Evolutionary conservation across 2,329 filamentous ascomycete species (phyloP), one percentile per base, ranked within the genome.

Genomic region (Grosmannia clavigera): DNA sequence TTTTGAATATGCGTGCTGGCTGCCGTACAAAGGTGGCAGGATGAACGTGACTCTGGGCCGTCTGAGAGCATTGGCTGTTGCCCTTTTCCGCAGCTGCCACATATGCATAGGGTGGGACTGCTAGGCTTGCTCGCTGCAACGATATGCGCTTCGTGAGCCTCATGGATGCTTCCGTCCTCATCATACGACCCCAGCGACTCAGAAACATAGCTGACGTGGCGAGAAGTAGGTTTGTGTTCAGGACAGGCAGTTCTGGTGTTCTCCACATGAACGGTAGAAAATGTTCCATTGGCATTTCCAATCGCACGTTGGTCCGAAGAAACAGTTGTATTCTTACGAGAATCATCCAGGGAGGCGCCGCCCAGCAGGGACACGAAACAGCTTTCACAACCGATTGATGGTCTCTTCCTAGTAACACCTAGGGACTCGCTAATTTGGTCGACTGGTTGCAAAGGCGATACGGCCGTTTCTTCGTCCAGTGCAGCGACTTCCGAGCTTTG

Each of bases 161-260:
- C 62, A 25, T 68, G 64, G 3, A 70, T 64, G 52, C 63, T 67
- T 40, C 64, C 58, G 11, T 66, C 66, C 10, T 66, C 64, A 10
- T 64, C 64, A 25, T 62, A 48, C 31, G 58, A 65, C 4, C 55
- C 59, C 6, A 64, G 38, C 1, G 64, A 65, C 1, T 58, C 60
- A 0, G 63, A 60, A 2, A 50, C 11, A 19, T 38, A 35, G 14
- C 16, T 38, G 50, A 40, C 14, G 14, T 33, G n/a, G n/a, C 14
- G 11, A 3, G 53, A 35, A n/a, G 22, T 25, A 7, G 19, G 16
- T 14, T 33, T 50, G 7, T 14, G 22, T 1, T 38, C 16, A 3
- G 54, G 11, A n/a, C 29, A 31, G 1, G 31, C 27, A 6, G 25
- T 31, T 25, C 10, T 25, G 27, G 22, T 35, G 3, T 1, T 11